phyloP scores from a whole-genome alignment of 1,284 basidiomycete genomes.

The Sanghuangporus weigelae region DNA sequence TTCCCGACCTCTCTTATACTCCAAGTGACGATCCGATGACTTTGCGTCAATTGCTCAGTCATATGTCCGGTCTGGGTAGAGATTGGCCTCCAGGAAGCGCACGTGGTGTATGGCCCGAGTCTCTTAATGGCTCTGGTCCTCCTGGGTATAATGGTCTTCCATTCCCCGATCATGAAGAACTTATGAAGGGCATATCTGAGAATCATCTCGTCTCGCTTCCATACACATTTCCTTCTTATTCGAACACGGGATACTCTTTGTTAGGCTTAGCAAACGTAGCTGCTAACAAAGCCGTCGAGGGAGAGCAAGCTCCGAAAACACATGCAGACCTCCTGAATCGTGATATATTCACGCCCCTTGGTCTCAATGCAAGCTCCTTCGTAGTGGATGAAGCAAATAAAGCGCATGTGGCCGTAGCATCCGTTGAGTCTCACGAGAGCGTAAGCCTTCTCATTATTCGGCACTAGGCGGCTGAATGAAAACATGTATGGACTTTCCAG shows the following conservation, averaged over 20 bases:
- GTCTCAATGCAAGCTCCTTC: constrained; percentile 36
- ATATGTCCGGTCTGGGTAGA: constrained; percentile 42
- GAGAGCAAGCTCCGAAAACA: constrained; percentile 26
- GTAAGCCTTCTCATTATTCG: too few species aligned
- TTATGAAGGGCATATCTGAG: neutral
- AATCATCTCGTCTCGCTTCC: constrained; percentile 34
- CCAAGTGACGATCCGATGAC: constrained; percentile 33
- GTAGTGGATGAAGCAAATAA: constrained; percentile 25
- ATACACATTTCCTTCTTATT: constrained; percentile 42
- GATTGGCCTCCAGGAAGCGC: constrained; percentile 39
- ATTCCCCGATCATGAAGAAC: neutral
- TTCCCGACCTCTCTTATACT: constrained; percentile 5
- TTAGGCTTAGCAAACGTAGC: constrained; percentile 39
- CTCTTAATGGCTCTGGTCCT: constrained; percentile 5
- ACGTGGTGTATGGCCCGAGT: constrained; percentile 33
- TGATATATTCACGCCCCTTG: constrained; percentile 41
- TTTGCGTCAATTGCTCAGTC: constrained; percentile 40
- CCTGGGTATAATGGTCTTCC: neutral
- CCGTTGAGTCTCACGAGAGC: neutral
- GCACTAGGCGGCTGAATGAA: too few species aligned
- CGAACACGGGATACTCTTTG: constrained; percentile 40
- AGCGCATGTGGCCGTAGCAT: neutral
- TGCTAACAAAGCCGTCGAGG: constrained; percentile 31
- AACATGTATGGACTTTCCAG: constrained; percentile 32
- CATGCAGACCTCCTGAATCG: constrained; percentile 37